These are phyloP conservation scores for Hordeum marinum DNA, from an alignment of 176 grass and related monocot genomes.

Conservation along the genomic window DNA sequence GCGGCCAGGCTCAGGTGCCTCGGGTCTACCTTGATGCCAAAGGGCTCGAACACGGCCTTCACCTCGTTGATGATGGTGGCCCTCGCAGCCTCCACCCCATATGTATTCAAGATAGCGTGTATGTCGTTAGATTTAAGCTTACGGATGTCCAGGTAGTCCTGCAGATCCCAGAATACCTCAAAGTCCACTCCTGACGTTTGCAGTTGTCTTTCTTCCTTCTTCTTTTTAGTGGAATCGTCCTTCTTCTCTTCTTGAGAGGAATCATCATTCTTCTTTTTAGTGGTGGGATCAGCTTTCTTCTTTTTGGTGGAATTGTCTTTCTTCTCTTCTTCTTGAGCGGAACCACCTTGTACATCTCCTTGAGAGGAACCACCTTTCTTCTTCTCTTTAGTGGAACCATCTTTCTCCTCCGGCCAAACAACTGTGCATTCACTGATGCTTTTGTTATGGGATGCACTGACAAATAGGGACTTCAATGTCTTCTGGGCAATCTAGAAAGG, in stretches of 20 bases:
- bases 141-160: constrained; percentile 32
- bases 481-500: constrained; percentile 73
- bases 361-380: too few relatives aligned
- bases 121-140: constrained; percentile 54
- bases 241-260: too few relatives aligned
- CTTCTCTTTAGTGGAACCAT: too few relatives aligned
- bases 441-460: constrained; percentile 38
- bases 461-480: constrained; percentile 50
- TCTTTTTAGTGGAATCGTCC: background rate
- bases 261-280: too few relatives aligned
- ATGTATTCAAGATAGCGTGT: constrained; percentile 63
- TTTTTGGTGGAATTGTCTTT: too few relatives aligned
- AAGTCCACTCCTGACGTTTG: constrained; percentile 76
- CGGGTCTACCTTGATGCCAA: constrained; percentile 60
- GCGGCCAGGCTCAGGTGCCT: constrained; percentile 78
- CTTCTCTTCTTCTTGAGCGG: too few relatives aligned
- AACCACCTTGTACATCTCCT: too few relatives aligned
- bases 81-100: constrained; percentile 78
- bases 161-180: constrained; percentile 51
- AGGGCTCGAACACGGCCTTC: constrained; percentile 41
- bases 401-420: background rate
- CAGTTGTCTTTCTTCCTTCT: constrained; percentile 6
- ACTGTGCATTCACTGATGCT: constrained; percentile 51
- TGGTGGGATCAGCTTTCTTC: too few relatives aligned
- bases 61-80: constrained; percentile 69